Evolutionary conservation across 345 rosid species (phyloP).

Genomic region (Bruguiera gymnorhiza): DNA sequence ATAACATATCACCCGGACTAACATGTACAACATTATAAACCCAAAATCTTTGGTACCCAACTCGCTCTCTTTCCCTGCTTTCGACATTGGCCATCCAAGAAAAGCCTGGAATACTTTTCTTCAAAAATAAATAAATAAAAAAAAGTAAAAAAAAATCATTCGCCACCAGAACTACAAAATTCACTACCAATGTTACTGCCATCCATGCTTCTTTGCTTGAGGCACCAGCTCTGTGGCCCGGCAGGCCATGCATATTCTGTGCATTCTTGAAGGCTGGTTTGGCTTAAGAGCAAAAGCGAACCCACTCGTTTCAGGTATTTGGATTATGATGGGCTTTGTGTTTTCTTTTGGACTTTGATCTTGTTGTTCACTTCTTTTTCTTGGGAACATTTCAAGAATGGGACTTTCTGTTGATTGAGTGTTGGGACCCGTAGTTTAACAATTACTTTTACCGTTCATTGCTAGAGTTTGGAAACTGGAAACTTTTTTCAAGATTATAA

Average conservation of each 20-base stretch:
- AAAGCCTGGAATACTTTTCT: constrained; percentile 22
- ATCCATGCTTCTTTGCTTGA: constrained; percentile 67
- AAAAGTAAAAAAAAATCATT: no score
- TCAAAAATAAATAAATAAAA: constrained; percentile 11
- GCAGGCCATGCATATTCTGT: constrained; percentile 71
- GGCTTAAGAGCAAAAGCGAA: constrained; percentile 74
- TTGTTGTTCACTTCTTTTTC: not conserved
- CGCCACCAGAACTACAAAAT: no score
- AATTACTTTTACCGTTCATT: no score
- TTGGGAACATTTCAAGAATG: not conserved
- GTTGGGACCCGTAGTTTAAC: not conserved
- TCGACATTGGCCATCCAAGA: constrained; percentile 14
- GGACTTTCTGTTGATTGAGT: not conserved
- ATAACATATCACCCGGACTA: constrained; percentile 15
- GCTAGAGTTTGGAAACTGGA: no score
- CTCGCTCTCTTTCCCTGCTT: constrained; percentile 30
- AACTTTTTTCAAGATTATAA: no score
- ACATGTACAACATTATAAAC: not conserved
- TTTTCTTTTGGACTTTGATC: not conserved
- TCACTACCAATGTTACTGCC: not conserved
- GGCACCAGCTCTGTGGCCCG: constrained; percentile 75
- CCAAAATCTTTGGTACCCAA: constrained; percentile 26
- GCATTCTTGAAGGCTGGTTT: constrained; percentile 76
- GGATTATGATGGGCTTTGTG: not conserved
- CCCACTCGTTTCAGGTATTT: constrained; percentile 70